Conservation (phyloP, 116 monocot genomes). For the Trichopus zeylanicus region DNA sequence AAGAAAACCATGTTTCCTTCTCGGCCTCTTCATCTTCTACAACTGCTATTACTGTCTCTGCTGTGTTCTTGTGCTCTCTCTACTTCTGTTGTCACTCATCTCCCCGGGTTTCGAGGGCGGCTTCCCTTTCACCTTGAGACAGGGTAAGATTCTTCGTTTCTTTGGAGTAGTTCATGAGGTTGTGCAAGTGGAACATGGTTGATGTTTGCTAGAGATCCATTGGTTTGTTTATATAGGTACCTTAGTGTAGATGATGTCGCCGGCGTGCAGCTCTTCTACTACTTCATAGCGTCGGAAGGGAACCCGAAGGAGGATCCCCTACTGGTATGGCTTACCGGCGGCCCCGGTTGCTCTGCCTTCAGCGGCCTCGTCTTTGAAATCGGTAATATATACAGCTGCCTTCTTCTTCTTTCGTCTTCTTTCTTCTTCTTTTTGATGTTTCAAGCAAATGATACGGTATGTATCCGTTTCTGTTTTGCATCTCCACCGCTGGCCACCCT, state of each 20-base stretch:
- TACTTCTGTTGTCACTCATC: not conserved
- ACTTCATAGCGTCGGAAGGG: conserved; percentile 46
- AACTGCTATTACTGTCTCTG: too few relatives aligned
- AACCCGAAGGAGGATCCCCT: conserved; percentile 46
- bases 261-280: conserved; percentile 39
- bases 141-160: not conserved
- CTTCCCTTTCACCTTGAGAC: conserved; percentile 7
- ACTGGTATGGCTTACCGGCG: conserved; percentile 54
- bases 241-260: conserved; percentile 27
- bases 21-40: too few relatives aligned
- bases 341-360: conserved; percentile 59
- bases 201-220: not conserved
- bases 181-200: not conserved
- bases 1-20: too few relatives aligned
- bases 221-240: conserved; percentile 18
- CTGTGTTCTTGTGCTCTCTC: too few relatives aligned
- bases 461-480: too few relatives aligned
- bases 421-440: not conserved
- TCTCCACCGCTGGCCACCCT: too few relatives aligned
- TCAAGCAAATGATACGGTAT: too few relatives aligned
- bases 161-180: not conserved
- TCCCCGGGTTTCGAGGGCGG: conserved; percentile 1
- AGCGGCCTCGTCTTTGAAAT: conserved; percentile 23
- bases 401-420: not conserved
- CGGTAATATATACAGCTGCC: conserved; percentile 13